These are phyloP conservation scores for Monosporozyma solicola DNA, from an alignment of 805 yeast species.

Conservation along the genomic window DNA sequence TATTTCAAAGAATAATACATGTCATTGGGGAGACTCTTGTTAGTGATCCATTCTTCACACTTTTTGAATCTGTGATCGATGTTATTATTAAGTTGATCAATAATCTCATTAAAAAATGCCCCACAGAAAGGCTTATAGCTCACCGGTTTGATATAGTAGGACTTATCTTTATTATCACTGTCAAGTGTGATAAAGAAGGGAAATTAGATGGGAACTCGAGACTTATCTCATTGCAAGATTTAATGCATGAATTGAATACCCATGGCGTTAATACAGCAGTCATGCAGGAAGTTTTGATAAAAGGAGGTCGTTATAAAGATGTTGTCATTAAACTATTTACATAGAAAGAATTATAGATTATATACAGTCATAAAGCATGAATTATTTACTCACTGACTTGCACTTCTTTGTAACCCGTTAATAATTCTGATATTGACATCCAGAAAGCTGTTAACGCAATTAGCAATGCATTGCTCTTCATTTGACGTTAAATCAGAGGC, in stretches of 20 bases:
- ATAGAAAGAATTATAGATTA: neutral
- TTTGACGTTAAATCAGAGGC: constrained; percentile 40
- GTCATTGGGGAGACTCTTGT: constrained; percentile 23
- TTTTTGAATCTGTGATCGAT: constrained; percentile 10
- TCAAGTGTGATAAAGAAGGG: constrained; percentile 23
- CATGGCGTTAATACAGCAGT: neutral
- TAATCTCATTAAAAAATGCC: constrained; percentile 7
- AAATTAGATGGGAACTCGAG: constrained; percentile 4
- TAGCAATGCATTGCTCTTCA: constrained; percentile 67
- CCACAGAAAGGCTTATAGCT: constrained; percentile 14
- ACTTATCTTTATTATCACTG: constrained; percentile 12
- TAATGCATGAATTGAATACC: neutral
- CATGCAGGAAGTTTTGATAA: neutral
- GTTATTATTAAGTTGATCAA: constrained; percentile 9
- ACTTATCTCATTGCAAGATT: neutral
- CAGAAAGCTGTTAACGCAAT: constrained; percentile 77
- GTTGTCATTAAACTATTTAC: neutral
- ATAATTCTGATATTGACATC: constrained; percentile 85
- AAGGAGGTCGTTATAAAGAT: neutral
- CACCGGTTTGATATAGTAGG: constrained; percentile 23
- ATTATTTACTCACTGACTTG: neutral
- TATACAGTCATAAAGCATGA: neutral
- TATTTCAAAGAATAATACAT: constrained; percentile 20
- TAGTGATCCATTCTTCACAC: constrained; percentile 22
- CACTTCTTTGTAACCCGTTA: constrained; percentile 33